A percentile compares a stretch with the other conserved stretches of the same genome.
Evolutionary conservation across 108 stramenopile genomes (phyloP).

Genomic region (Hondaea fermentalgiana): DNA sequence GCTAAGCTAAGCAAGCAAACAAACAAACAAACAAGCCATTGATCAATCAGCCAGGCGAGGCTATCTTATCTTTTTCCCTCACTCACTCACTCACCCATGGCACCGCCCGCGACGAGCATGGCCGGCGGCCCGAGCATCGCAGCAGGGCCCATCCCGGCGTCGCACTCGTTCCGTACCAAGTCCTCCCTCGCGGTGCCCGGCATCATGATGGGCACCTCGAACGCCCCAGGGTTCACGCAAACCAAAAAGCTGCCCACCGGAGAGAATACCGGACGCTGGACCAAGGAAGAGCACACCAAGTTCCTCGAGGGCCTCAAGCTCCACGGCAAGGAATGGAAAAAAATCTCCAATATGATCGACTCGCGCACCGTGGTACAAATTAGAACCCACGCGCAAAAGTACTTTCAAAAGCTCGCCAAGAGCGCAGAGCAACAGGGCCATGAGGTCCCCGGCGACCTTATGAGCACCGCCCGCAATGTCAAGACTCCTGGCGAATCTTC

Average conservation of each 20-base stretch:
- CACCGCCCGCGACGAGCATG: no score
- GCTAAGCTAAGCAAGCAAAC: no score
- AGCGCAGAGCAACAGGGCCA: conserved; percentile 28
- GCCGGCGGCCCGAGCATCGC: no score
- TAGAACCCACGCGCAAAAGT: conserved; percentile 96
- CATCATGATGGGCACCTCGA: not conserved
- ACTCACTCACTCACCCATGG: no score
- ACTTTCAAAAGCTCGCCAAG: conserved; percentile 91
- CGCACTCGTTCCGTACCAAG: no score
- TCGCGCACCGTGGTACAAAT: conserved; percentile 95
- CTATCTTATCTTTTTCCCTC: no score
- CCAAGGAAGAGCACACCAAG: conserved; percentile 67
- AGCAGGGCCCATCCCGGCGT: no score
- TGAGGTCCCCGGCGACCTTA: not conserved
- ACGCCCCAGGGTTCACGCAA: not conserved
- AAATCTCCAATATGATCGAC: conserved; percentile 75
- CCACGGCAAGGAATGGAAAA: conserved; percentile 93
- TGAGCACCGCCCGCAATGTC: not conserved
- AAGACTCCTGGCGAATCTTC: not conserved
- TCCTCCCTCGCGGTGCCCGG: not conserved
- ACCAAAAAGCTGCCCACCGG: not conserved
- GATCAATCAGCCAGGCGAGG: no score
- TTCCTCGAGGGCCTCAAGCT: conserved; percentile 72
- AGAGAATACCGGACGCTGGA: conserved; percentile 41
- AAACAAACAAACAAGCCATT: no score